phyloP scores from a whole-genome alignment of 768 basidiomycete genomes.

The Leccinum uliginosum region DNA sequence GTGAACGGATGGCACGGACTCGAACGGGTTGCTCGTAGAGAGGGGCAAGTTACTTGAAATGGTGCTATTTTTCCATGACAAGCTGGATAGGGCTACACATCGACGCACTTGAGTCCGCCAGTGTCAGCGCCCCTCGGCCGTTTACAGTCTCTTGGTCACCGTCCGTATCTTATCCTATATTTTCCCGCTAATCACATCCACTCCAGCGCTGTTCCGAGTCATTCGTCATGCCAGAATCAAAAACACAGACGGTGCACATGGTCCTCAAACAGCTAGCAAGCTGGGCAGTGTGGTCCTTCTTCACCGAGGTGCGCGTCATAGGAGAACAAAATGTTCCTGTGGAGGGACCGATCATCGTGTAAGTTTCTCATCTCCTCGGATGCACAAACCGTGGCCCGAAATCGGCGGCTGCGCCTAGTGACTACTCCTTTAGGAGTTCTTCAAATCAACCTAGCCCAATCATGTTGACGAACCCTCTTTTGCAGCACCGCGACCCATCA shows the following conservation, averaged over 20 bases:
- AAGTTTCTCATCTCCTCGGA: slow-evolving; percentile 31
- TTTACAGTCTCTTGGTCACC: background rate
- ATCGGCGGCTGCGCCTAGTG: slow-evolving; percentile 1
- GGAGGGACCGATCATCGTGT: slow-evolving; percentile 93
- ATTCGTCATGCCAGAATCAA: slow-evolving; percentile 29
- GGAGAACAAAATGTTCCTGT: slow-evolving; percentile 85
- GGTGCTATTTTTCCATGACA: slow-evolving; percentile 1
- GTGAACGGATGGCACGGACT: background rate
- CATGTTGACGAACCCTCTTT: slow-evolving; percentile 14
- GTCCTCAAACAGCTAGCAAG: slow-evolving; percentile 67
- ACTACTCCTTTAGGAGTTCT: background rate
- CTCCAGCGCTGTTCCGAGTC: background rate
- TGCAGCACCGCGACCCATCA: slow-evolving; percentile 80
- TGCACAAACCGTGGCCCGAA: background rate
- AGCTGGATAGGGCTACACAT: background rate
- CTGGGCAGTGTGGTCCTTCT: slow-evolving; percentile 81
- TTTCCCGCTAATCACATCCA: slow-evolving; percentile 7
- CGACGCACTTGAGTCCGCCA: background rate
- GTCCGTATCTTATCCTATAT: slow-evolving; percentile 13
- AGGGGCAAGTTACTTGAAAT: slow-evolving; percentile 4
- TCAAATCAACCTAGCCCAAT: background rate
- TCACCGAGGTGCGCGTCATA: slow-evolving; percentile 80
- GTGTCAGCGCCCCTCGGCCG: background rate
- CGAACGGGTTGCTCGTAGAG: background rate
- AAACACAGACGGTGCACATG: slow-evolving; percentile 53